Conservation (phyloP, 345 rosid genomes). For the Excoecaria agallocha region DNA sequence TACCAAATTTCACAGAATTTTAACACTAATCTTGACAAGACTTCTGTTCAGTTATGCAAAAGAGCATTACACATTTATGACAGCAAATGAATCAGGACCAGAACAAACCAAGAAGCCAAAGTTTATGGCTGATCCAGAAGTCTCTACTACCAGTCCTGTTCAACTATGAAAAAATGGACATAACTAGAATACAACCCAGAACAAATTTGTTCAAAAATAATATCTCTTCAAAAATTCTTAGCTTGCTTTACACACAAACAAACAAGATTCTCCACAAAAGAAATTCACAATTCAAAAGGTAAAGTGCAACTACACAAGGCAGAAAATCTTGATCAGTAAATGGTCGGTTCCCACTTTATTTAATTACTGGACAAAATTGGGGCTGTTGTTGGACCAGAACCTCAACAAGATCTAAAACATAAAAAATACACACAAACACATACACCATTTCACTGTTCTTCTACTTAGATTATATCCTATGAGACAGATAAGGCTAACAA, state of each 20-base stretch:
- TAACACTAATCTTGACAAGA: not conserved
- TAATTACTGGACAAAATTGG: not conserved
- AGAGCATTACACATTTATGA: not conserved
- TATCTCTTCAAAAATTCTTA: not conserved
- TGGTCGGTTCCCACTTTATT: not conserved
- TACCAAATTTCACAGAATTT: not conserved
- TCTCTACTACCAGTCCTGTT: not conserved
- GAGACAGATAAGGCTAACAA: not conserved
- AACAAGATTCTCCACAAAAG: not conserved
- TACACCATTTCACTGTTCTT: not conserved
- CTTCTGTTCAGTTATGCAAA: not conserved
- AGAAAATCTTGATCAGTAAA: not conserved
- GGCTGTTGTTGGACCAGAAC: not conserved
- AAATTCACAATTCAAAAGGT: not conserved
- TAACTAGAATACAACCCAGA: not conserved
- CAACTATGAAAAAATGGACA: conserved; percentile 9
- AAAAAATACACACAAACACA: not conserved
- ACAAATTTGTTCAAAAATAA: not conserved
- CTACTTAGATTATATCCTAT: not conserved
- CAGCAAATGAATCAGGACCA: not conserved
- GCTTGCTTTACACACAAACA: not conserved
- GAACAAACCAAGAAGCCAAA: not conserved
- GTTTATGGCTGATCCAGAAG: not conserved
- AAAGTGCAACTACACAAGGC: not conserved
- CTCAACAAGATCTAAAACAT: not conserved